Evolutionary conservation across 176 grass and related monocot species (phyloP).

Genomic region (Aegilops sharonensis): DNA sequence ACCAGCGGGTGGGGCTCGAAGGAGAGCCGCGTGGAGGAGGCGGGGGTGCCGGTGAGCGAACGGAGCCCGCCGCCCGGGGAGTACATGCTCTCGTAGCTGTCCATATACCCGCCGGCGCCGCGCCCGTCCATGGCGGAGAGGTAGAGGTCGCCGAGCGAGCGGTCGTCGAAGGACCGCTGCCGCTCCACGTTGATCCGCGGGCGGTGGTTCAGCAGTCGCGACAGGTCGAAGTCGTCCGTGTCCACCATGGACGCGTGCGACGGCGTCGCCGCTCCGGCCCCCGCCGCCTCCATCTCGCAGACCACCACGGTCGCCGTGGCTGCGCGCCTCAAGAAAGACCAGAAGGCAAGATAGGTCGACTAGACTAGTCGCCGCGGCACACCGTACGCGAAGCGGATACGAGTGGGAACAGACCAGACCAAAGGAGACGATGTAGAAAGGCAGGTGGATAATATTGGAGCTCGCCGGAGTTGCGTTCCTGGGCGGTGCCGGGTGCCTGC

Average conservation of each 20-base stretch:
- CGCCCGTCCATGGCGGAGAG: slow-evolving; percentile 32
- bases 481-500: neutral
- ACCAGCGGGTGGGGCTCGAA: slow-evolving; percentile 84
- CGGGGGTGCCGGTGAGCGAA: slow-evolving; percentile 59
- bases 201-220: slow-evolving; percentile 65
- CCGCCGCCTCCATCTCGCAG: slow-evolving; percentile 54
- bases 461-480: slow-evolving; percentile 1
- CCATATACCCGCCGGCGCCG: slow-evolving; percentile 19
- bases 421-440: neutral
- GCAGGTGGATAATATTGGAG: neutral
- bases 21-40: slow-evolving; percentile 54
- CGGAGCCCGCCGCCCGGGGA: slow-evolving; percentile 57
- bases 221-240: slow-evolving; percentile 72
- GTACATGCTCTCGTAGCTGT: slow-evolving; percentile 67
- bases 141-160: slow-evolving; percentile 63
- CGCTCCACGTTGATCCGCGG: slow-evolving; percentile 78
- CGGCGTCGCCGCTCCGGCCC: slow-evolving; percentile 21
- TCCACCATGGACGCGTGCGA: slow-evolving; percentile 63
- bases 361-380: neutral
- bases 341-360: neutral
- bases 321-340: neutral
- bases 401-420: neutral
- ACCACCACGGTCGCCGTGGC: slow-evolving; percentile 41
- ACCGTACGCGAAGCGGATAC: neutral
- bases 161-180: slow-evolving; percentile 85